Percentiles rank a stretch among this genome's conserved stretches.
Conservation (phyloP, 768 basidiomycete genomes). For the Russula dissimulans region DNA sequence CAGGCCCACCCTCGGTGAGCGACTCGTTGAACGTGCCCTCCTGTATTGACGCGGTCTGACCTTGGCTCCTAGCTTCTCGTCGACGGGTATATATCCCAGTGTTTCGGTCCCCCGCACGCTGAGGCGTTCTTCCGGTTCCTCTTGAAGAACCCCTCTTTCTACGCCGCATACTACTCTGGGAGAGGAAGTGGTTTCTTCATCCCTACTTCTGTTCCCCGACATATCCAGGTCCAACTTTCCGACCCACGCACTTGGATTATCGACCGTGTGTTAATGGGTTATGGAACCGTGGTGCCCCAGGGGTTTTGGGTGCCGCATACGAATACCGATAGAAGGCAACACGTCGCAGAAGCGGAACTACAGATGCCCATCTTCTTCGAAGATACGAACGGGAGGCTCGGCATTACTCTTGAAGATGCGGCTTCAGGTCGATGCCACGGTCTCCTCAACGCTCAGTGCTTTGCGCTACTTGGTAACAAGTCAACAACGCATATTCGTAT, state of each 20-base stretch:
- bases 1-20: not conserved
- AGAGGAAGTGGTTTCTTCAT: not conserved
- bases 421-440: not conserved
- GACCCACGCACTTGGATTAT: not conserved
- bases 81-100: conserved; percentile 2
- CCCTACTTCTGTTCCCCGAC: not conserved
- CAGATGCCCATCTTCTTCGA: conserved; percentile 11
- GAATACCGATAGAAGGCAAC: not conserved
- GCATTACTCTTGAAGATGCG: conserved; percentile 3
- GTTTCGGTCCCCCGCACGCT: not conserved
- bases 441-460: not conserved
- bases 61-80: not conserved
- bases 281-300: conserved; percentile 11
- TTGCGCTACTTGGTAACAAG: not conserved
- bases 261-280: not conserved
- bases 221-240: not conserved
- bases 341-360: conserved; percentile 2
- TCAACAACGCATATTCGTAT: conserved; percentile 7
- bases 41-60: not conserved
- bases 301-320: not conserved
- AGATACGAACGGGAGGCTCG: not conserved
- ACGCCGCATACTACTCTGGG: not conserved
- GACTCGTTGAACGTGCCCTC: no score
- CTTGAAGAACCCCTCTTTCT: not conserved
- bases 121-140: not conserved